Percentiles rank a stretch among this genome's conserved stretches.
phyloP scores from a whole-genome alignment of 228 moss, liverwort and hornwort genomes.

The Sphagnum fallax region DNA sequence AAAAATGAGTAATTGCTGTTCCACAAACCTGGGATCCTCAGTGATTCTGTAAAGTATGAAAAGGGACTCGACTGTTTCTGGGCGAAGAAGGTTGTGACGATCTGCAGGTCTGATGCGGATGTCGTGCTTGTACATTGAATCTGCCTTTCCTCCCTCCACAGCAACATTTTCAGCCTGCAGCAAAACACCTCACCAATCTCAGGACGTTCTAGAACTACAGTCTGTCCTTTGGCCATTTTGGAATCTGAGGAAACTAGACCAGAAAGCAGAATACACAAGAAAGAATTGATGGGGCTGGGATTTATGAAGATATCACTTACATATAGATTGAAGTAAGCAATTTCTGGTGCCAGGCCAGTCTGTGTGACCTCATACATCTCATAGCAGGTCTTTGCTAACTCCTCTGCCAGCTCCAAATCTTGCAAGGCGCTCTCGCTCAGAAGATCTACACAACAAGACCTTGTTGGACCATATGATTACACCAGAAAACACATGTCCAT shows the following conservation, averaged over 20 bases:
- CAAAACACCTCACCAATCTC: not conserved
- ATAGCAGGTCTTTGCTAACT: constrained; percentile 86
- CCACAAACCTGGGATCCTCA: constrained; percentile 70
- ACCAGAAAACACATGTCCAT: too few species aligned
- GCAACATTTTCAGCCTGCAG: constrained; percentile 26
- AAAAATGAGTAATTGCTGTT: too few species aligned
- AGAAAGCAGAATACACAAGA: too few species aligned
- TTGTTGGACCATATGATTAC: not conserved
- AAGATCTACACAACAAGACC: constrained; percentile 24
- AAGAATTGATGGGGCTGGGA: too few species aligned
- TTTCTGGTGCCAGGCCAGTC: constrained; percentile 93
- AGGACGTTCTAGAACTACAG: not conserved
- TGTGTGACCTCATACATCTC: constrained; percentile 92
- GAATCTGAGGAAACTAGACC: too few species aligned
- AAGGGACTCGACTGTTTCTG: constrained; percentile 91
- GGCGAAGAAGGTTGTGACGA: constrained; percentile 90
- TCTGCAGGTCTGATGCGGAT: constrained; percentile 72
- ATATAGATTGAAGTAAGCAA: constrained; percentile 78
- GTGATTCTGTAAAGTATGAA: constrained; percentile 86
- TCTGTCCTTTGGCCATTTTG: too few species aligned
- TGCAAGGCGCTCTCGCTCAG: constrained; percentile 65
- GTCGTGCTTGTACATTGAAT: constrained; percentile 56
- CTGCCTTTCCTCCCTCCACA: constrained; percentile 65
- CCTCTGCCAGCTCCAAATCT: constrained; percentile 84
- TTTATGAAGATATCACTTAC: constrained; percentile 31